A percentile compares a stretch with the other conserved stretches of the same genome.
Evolutionary conservation across 148 eudicot species (phyloP).

Genomic region (Arctostaphylos glauca): DNA sequence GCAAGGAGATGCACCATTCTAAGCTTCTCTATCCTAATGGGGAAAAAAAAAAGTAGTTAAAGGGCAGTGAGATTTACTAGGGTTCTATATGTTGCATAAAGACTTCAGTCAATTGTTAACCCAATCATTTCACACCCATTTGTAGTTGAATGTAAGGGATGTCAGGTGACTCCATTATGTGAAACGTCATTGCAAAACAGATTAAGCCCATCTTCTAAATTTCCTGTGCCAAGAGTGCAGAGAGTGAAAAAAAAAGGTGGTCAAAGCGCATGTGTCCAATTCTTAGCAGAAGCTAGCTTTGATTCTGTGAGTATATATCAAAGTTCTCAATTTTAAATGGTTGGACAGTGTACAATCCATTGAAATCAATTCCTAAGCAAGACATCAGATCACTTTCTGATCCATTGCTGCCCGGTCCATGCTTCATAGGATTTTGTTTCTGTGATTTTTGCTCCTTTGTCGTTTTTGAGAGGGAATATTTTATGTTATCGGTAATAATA

Average conservation of each 20-base stretch:
- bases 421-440: background rate
- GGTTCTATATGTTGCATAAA: background rate
- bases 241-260: background rate
- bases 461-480: background rate
- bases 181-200: background rate
- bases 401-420: background rate
- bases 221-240: background rate
- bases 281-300: background rate
- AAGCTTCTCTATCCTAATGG: background rate
- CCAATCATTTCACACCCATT: background rate
- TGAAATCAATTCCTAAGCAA: background rate
- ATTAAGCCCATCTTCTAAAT: background rate
- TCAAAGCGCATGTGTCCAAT: background rate
- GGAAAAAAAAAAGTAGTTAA: no score
- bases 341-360: background rate
- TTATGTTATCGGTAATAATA: background rate
- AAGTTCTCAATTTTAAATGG: background rate
- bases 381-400: background rate
- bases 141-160: background rate
- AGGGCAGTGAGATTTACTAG: background rate
- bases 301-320: background rate
- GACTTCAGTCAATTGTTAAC: background rate
- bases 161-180: background rate
- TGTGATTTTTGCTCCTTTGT: background rate
- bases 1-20: background rate